phyloP scores from a whole-genome alignment of 179 eudicot species.

The Silene coronaria region DNA sequence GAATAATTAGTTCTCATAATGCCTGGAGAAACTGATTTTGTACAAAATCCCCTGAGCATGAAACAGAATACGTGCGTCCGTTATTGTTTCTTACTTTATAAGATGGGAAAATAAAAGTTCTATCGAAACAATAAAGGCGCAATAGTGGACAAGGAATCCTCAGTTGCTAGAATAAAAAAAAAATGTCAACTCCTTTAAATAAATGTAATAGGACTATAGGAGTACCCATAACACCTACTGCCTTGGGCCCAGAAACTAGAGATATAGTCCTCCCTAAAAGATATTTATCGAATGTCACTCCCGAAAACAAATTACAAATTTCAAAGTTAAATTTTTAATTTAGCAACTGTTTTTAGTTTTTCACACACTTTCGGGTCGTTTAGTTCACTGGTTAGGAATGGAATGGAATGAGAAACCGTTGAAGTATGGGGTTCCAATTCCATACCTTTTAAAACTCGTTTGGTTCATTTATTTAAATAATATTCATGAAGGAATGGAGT shows the following conservation, averaged over 20 bases:
- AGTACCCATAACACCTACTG: not conserved
- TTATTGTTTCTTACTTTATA: not conserved
- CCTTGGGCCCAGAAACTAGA: not conserved
- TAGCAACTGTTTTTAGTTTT: not conserved
- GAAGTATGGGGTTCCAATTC: too few species aligned
- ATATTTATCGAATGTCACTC: not conserved
- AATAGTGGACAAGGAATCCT: not conserved
- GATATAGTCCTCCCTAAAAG: not conserved
- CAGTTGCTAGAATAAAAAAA: not conserved
- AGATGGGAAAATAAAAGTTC: not conserved
- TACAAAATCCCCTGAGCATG: not conserved
- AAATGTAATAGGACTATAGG: not conserved
- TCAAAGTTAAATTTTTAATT: not conserved
- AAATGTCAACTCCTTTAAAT: not conserved
- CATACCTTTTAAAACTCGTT: too few species aligned
- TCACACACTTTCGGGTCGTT: too few species aligned
- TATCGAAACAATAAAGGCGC: not conserved
- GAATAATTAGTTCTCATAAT: not conserved
- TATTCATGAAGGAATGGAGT: too few species aligned
- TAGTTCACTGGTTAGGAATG: too few species aligned
- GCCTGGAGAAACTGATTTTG: not conserved
- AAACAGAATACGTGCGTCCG: not conserved
- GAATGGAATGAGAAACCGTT: too few species aligned
- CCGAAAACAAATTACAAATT: not conserved
- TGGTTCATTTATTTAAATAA: too few species aligned